A percentile compares a stretch with the other conserved stretches of the same genome.
phyloP scores from a whole-genome alignment of 179 eudicot species.

The Beta lomatogona region DNA sequence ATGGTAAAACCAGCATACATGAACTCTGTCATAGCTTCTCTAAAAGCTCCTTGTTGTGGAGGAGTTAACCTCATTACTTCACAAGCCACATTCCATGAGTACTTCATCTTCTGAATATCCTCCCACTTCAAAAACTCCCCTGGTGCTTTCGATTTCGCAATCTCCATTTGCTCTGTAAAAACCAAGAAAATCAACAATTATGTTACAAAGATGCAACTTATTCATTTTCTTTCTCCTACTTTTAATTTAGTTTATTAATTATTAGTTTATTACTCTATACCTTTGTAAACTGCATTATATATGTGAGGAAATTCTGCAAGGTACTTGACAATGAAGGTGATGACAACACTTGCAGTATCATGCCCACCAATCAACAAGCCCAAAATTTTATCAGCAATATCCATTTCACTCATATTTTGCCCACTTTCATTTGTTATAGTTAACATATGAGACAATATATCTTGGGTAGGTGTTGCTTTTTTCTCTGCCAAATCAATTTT shows the following conservation, averaged over 20 bases:
- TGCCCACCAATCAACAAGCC: conserved; percentile 44
- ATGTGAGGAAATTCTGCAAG: conserved; percentile 46
- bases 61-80: conserved; percentile 47
- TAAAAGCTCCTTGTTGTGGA: conserved; percentile 41
- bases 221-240: background rate
- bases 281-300: conserved; percentile 33
- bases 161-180: conserved; percentile 45
- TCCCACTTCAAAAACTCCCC: conserved; percentile 41
- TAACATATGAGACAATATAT: conserved; percentile 42
- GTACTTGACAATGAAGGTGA: conserved; percentile 37
- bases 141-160: conserved; percentile 29
- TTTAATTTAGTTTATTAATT: too few species aligned
- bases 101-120: conserved; percentile 44
- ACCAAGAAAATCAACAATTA: background rate
- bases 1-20: conserved; percentile 38
- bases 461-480: conserved; percentile 28
- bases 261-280: too few species aligned
- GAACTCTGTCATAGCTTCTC: conserved; percentile 39
- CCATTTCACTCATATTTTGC: conserved; percentile 27
- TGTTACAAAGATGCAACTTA: too few species aligned
- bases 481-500: conserved; percentile 31
- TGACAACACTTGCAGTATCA: conserved; percentile 38
- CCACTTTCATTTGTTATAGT: conserved; percentile 31
- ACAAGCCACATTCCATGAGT: conserved; percentile 45
- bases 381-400: conserved; percentile 39